Evolutionary conservation across 345 rosid species (phyloP), one percentile per base, ranked within the genome.

Genomic region (Mallotus nudiflorus): DNA sequence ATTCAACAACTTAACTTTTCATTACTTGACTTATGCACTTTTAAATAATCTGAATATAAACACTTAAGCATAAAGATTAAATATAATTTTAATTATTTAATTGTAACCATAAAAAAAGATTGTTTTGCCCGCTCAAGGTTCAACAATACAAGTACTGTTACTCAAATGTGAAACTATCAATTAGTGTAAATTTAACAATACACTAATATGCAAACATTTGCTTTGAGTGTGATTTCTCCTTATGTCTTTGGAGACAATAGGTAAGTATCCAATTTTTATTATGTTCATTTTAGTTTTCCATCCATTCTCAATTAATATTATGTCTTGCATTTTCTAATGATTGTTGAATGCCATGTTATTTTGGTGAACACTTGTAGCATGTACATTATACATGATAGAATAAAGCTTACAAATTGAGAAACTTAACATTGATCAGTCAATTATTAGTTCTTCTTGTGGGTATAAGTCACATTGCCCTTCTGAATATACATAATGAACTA

Each of bases 391-490:
- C 35, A 9, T 68, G 44, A 16, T 70, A 6, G 18, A 50, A 65
- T 62, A 61, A 29, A 33, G 70, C 19, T 67, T 25, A 61, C 51
- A 10, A 31, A 51, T 22, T 40, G 29, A 35, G 42, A 44, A 48
- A 54, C 66, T 63, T 42, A 18, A 51, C 50, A 22, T 29, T 66
- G 72, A 64, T 54, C 25, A 68, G 69, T 33, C 4, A 28, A 66
- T 77, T 78, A 65, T 68, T 68, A 52, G 55, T 67, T 71, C 44
- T 42, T 68, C 66, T 40, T 68, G 44, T 22, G 54, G 48, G 58
- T 88, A 80, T 96, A 94, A 97, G 98, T 73, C 98, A 91, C 51
- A 71, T 91, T 73, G 98, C 98, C 45, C 98, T 91, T 80, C 80
- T 94, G 65, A 94, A 94, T 81, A 82, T 94, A 64, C 96, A 88